A percentile compares a stretch with the other conserved stretches of the same genome.
Conservation (phyloP, 345 rosid species). For the Linum tenue region DNA sequence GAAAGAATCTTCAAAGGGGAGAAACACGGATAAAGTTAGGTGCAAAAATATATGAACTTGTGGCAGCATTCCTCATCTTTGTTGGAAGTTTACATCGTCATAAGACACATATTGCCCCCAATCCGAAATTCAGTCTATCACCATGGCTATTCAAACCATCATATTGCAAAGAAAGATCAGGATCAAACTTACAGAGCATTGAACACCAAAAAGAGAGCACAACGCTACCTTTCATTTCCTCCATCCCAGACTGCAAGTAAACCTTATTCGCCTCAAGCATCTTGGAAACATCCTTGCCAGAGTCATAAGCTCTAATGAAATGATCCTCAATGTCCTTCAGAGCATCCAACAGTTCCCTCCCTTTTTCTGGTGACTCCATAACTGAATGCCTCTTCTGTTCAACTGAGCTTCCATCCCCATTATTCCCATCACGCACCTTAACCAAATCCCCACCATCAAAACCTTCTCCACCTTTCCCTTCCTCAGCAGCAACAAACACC, state of each 20-base stretch:
- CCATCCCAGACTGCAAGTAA: conserved; percentile 42
- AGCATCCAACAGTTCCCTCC: conserved; percentile 66
- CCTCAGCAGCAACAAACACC: conserved; percentile 9
- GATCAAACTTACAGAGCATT: background rate
- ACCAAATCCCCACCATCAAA: conserved; percentile 21
- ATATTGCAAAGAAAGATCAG: no score
- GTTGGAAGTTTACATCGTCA: background rate
- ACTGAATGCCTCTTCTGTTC: conserved; percentile 40
- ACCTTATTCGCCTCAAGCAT: conserved; percentile 60
- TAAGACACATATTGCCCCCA: no score
- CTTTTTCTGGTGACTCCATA: conserved; percentile 37
- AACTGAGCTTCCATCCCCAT: conserved; percentile 20
- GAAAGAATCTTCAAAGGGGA: background rate
- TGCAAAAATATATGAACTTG: background rate
- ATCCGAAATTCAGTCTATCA: no score
- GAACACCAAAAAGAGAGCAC: background rate
- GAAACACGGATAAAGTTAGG: background rate
- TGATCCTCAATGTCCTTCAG: conserved; percentile 58
- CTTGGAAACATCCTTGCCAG: conserved; percentile 61
- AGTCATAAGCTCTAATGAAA: conserved; percentile 62
- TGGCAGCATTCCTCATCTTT: background rate
- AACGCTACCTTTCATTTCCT: conserved; percentile 50
- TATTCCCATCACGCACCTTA: conserved; percentile 21
- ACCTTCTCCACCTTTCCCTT: conserved; percentile 15
- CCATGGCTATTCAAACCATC: background rate